A percentile compares a stretch with the other conserved stretches of the same genome.
Evolutionary conservation across 805 yeast genomes (phyloP).

Genomic region (Dipodascus albidus): DNA sequence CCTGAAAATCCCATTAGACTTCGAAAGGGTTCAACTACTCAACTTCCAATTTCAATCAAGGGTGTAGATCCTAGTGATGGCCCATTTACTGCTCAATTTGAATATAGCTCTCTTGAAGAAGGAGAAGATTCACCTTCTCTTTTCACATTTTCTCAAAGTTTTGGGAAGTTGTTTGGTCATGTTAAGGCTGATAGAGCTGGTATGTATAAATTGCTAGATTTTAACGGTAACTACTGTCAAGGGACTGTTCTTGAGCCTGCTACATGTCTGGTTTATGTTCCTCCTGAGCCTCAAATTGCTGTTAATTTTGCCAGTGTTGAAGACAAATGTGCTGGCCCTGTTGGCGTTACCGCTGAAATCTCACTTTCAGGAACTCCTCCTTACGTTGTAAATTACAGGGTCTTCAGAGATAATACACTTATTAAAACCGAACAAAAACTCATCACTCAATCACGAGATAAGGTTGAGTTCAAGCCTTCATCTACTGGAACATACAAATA

Average conservation of each 20-base stretch:
- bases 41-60: conserved; percentile 14
- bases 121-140: conserved; percentile 11
- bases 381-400: conserved; percentile 52
- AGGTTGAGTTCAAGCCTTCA: conserved; percentile 63
- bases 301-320: conserved; percentile 44
- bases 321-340: conserved; percentile 87
- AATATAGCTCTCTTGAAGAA: conserved; percentile 21
- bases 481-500: conserved; percentile 74
- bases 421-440: conserved; percentile 5
- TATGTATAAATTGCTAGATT: conserved; percentile 41
- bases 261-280: conserved; percentile 41
- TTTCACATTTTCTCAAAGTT: conserved; percentile 21
- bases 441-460: conserved; percentile 32
- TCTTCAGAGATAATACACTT: conserved; percentile 31
- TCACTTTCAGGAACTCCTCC: conserved; percentile 71
- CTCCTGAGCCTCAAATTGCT: conserved; percentile 39
- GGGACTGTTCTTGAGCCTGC: conserved; percentile 53
- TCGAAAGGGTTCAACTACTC: conserved; percentile 17
- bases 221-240: conserved; percentile 51
- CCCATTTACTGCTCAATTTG: conserved; percentile 35
- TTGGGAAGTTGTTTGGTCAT: conserved; percentile 5
- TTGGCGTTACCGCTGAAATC: conserved; percentile 70
- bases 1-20: conserved; percentile 22
- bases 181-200: conserved; percentile 44
- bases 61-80: conserved; percentile 27